A percentile compares a stretch with the other conserved stretches of the same genome.
These are phyloP conservation scores for Beauveria brongniartii DNA, from an alignment of 2,329 filamentous ascomycete species.

Conservation along the genomic window DNA sequence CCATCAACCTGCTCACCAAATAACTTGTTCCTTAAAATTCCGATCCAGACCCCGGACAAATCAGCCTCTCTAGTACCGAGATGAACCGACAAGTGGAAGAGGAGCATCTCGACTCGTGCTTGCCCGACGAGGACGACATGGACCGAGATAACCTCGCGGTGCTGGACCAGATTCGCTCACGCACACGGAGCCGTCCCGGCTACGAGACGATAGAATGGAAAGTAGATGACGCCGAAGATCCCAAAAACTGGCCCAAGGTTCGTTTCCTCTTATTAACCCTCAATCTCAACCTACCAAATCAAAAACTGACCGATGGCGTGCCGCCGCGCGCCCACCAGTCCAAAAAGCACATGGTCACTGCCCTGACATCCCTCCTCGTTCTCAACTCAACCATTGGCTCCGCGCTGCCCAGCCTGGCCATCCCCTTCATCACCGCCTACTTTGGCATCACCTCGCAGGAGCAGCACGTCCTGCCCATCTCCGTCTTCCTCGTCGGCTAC, in stretches of 20 bases:
- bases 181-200: conserved; percentile 24
- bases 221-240: conserved; percentile 41
- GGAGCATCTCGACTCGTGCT: neutral
- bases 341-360: conserved; percentile 46
- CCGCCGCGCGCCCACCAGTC: conserved; percentile 23
- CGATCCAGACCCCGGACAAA: neutral
- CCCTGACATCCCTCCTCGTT: conserved; percentile 49
- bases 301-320: neutral
- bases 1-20: no score
- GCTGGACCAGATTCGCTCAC: conserved; percentile 27
- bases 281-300: neutral
- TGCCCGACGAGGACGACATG: conserved; percentile 26
- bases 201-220: conserved; percentile 37
- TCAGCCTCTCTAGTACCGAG: neutral
- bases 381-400: conserved; percentile 62
- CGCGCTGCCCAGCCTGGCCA: conserved; percentile 55
- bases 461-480: conserved; percentile 49
- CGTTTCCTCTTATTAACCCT: conserved; percentile 4
- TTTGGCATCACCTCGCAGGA: conserved; percentile 44
- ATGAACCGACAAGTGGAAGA: neutral
- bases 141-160: conserved; percentile 27
- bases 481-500: conserved; percentile 57
- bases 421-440: conserved; percentile 46
- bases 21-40: neutral
- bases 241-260: conserved; percentile 42